Conservation (phyloP, 2,329 filamentous ascomycete genomes). For the Aspergillus melleus region DNA sequence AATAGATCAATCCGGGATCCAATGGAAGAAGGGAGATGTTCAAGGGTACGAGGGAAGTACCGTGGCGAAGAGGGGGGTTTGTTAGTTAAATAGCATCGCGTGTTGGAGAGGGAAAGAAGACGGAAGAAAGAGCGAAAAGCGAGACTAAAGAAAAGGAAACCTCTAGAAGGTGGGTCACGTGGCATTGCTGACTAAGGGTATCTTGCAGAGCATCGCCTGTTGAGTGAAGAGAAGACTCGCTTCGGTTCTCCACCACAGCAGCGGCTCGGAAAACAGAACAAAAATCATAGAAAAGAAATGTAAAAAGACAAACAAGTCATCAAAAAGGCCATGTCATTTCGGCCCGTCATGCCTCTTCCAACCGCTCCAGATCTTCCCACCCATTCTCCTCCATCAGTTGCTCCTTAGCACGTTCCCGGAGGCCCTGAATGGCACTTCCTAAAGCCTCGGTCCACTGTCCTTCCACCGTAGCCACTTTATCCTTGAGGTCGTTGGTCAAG, state of each 20-base stretch:
- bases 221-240: background rate
- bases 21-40: conserved; percentile 4
- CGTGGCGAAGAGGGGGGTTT: conserved; percentile 9
- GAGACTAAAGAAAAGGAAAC: conserved; percentile 32
- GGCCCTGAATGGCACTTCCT: conserved; percentile 70
- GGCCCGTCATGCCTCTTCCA: conserved; percentile 31
- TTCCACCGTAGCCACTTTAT: conserved; percentile 87
- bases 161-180: conserved; percentile 39
- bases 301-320: conserved; percentile 5
- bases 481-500: conserved; percentile 84
- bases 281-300: conserved; percentile 6
- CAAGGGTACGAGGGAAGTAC: conserved; percentile 14
- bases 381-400: conserved; percentile 77
- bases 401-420: conserved; percentile 71
- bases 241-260: no score
- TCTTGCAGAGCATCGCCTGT: background rate
- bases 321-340: conserved; percentile 32
- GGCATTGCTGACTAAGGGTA: conserved; percentile 3
- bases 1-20: conserved; percentile 4
- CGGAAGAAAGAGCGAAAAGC: conserved; percentile 15
- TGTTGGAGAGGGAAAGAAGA: conserved; percentile 6
- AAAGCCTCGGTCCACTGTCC: conserved; percentile 87
- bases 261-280: background rate
- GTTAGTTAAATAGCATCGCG: conserved; percentile 16
- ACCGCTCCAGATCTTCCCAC: conserved; percentile 76